Percentiles rank a stretch among this genome's conserved stretches.
Conservation (phyloP, 805 yeast species). For the Crinitomyces ghanaensis region DNA sequence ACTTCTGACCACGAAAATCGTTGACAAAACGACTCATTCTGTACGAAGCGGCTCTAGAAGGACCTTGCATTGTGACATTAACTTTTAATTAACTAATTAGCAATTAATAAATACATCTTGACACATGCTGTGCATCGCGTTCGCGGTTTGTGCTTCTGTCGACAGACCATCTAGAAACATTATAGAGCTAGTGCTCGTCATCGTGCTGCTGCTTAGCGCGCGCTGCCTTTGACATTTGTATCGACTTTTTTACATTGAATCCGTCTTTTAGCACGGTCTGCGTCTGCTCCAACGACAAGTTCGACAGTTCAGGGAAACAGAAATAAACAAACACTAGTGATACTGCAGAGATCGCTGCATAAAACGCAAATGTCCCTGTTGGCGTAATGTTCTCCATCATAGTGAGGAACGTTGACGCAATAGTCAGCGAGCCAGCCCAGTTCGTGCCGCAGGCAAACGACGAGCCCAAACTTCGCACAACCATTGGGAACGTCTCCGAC, state of each 20-base stretch:
- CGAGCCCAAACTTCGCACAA: conserved; percentile 84
- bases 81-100: too few species aligned
- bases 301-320: conserved; percentile 11
- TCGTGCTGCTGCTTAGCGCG: neutral
- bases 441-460: conserved; percentile 87
- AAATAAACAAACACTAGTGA: conserved; percentile 8
- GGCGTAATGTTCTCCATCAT: conserved; percentile 91
- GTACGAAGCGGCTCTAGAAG: too few species aligned
- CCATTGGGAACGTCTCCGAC: conserved; percentile 86
- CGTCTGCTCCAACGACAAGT: conserved; percentile 11
- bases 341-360: conserved; percentile 11
- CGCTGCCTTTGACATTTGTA: conserved; percentile 10
- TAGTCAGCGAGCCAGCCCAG: conserved; percentile 89
- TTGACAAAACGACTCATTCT: too few species aligned
- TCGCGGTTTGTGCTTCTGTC: too few species aligned
- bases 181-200: too few species aligned
- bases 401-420: conserved; percentile 85
- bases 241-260: conserved; percentile 10
- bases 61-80: too few species aligned
- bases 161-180: too few species aligned
- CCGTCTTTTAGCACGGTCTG: conserved; percentile 10
- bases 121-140: too few species aligned
- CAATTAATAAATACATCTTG: too few species aligned
- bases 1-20: too few species aligned
- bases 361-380: conserved; percentile 63